Percentiles rank a stretch among this genome's conserved stretches.
Evolutionary conservation across 345 rosid species (phyloP).

Genomic region (Arabidopsis thaliana): DNA sequence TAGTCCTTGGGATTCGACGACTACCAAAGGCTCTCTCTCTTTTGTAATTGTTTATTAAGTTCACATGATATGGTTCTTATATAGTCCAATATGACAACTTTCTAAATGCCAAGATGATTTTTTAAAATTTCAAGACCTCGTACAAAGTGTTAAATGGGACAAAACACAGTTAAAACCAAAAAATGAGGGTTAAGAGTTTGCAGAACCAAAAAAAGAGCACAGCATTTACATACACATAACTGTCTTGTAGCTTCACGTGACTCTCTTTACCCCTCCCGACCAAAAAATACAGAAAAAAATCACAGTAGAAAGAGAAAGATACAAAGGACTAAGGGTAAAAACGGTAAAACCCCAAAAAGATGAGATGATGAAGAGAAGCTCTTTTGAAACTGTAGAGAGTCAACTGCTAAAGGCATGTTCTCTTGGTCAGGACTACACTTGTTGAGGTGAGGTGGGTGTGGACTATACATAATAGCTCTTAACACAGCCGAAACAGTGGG

Average conservation of each 20-base stretch:
- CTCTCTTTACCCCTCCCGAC: slow-evolving; percentile 32
- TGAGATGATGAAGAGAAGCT: slow-evolving; percentile 52
- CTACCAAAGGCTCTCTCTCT: neutral
- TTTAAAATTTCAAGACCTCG: slow-evolving; percentile 38
- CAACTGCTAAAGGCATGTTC: slow-evolving; percentile 99
- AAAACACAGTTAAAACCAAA: slow-evolving; percentile 26
- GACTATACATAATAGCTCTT: slow-evolving; percentile 91
- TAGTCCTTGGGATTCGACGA: slow-evolving; percentile 44
- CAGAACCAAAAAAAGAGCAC: slow-evolving; percentile 32
- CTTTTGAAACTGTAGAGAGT: slow-evolving; percentile 80
- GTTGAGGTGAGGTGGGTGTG: slow-evolving; percentile 75
- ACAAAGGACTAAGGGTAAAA: slow-evolving; percentile 44
- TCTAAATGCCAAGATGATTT: slow-evolving; percentile 24
- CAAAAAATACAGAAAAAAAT: slow-evolving; percentile 24
- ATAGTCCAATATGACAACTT: slow-evolving; percentile 38
- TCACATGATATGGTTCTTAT: slow-evolving; percentile 29
- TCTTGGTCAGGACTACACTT: slow-evolving; percentile 98
- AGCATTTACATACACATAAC: slow-evolving; percentile 40
- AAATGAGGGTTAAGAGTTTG: slow-evolving; percentile 27
- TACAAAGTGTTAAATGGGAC: slow-evolving; percentile 33
- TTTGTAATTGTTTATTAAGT: neutral
- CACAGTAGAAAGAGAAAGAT: slow-evolving; percentile 33
- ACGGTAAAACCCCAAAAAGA: slow-evolving; percentile 34
- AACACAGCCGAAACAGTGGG: slow-evolving; percentile 97
- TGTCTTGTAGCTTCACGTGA: slow-evolving; percentile 51